Conservation (phyloP, 139 green algal species). For the Chlorella sp. region DNA sequence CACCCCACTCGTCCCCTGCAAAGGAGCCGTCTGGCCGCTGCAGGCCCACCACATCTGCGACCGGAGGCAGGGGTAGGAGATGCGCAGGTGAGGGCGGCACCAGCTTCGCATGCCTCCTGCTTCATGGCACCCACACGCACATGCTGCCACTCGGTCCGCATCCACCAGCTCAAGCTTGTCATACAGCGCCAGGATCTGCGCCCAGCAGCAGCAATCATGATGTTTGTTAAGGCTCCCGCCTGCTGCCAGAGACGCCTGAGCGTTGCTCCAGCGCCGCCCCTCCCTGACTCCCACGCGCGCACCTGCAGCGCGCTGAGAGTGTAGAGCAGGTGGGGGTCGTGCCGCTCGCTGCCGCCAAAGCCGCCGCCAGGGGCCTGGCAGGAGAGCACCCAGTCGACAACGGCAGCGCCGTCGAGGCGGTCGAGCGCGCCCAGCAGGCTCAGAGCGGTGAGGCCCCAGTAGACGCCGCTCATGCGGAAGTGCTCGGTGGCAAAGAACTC, state of each 20-base stretch:
- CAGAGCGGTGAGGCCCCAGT: conserved; percentile 96
- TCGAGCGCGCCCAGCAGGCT: conserved; percentile 69
- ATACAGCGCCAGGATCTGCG: conserved; percentile 86
- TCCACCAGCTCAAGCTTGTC: conserved; percentile 80
- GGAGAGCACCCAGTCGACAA: conserved; percentile 69
- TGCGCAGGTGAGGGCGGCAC: neutral
- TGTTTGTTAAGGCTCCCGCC: neutral
- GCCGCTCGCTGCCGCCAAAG: conserved; percentile 83
- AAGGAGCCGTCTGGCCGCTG: conserved; percentile 95
- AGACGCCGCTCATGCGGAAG: conserved; percentile 96
- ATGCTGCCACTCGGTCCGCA: conserved; percentile 67
- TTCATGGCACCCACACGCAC: conserved; percentile 40
- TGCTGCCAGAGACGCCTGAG: too few species aligned
- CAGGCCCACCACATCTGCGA: conserved; percentile 73
- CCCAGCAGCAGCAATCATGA: too few species aligned
- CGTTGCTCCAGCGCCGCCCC: too few species aligned
- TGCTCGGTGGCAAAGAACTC: conserved; percentile 92
- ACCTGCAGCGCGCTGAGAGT: conserved; percentile 94
- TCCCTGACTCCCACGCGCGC: too few species aligned
- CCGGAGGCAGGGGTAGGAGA: neutral
- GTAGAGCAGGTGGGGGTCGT: conserved; percentile 97
- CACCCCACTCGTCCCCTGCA: conserved; percentile 91
- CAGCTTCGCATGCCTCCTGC: neutral
- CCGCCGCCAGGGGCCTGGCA: conserved; percentile 74
- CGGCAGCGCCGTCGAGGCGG: conserved; percentile 58